Conservation (phyloP, 169 alveolate genomes). For the Cryptosporidium andersoni region DNA sequence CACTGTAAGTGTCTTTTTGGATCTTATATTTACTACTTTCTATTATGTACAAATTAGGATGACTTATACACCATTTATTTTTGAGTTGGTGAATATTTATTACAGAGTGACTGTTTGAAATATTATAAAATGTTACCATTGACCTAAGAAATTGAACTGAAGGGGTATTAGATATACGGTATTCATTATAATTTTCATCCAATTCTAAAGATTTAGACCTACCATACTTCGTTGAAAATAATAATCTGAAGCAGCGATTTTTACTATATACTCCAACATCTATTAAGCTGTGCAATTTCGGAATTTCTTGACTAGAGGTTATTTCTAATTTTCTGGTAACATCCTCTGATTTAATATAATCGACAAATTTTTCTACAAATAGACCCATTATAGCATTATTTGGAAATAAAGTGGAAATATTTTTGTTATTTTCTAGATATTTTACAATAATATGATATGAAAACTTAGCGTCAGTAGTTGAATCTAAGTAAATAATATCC, state of each 20-base stretch:
- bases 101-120: not conserved
- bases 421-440: slow-evolving; percentile 5
- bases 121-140: slow-evolving; percentile 56
- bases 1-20: not conserved
- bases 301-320: not conserved
- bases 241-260: slow-evolving; percentile 73
- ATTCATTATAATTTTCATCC: slow-evolving; percentile 13
- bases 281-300: slow-evolving; percentile 30
- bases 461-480: slow-evolving; percentile 57
- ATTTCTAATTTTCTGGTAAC: not conserved
- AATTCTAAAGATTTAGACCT: slow-evolving; percentile 30
- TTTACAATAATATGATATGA: slow-evolving; percentile 73
- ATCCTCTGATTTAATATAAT: not conserved
- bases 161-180: not conserved
- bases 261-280: slow-evolving; percentile 71
- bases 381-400: slow-evolving; percentile 36
- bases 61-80: not conserved
- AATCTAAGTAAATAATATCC: slow-evolving; percentile 59
- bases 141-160: slow-evolving; percentile 39
- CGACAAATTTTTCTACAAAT: slow-evolving; percentile 17
- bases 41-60: not conserved
- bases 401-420: slow-evolving; percentile 40
- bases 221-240: slow-evolving; percentile 67
- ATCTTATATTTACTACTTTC: not conserved
- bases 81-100: too few relatives aligned